Base-by-base conservation (phyloP, 1,139 yeast species). In the Magnusiomyces paraingens region DNA sequence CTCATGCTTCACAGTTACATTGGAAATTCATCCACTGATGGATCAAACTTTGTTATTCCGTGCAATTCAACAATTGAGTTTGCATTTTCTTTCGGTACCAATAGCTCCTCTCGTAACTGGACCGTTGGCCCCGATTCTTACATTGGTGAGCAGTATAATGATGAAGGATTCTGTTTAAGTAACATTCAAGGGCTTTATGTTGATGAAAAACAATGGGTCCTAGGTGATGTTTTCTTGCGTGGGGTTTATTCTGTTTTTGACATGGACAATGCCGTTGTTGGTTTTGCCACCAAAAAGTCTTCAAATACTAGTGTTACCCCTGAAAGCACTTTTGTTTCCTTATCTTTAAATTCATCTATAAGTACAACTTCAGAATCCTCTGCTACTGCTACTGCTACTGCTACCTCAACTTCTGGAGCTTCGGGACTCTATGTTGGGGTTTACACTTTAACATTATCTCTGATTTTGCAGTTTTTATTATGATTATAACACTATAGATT, bases 221-320 rank as follows among this genome's bases (percentile, higher is more conserved):
- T 84, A 44, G 90, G 90, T 3, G 83, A 82, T 36, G 75, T 81
- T 2, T 84, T 84, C 63, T 67, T 84, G 60, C 76, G 77, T 58
- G 74, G 75, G 51, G 82, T 76, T 55, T 83, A 82, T 63, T 75
- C 84, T 1, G 79, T 82, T 10, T 84, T 82, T 60, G 84, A 83
- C 61, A 71, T 80, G 59, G 80, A 75, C 49, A 64, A 73, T 11
- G 72, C 70, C 49, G 65, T 66, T 59, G 72, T 84, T 52, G 87
- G 86, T 0, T 77, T 83, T 55, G 84, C 83, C 26, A 53, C 60
- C 49, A 66, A 64, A 56, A 52, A 58, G 2, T 51, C 55, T 18
- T 51, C 60, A 26, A 40, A 56, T 15, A 64, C 68, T 14, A 49
- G 56, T 26, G 58, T 52, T 14, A 63, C 67, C 11, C 62, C 64